Conservation (phyloP, 768 basidiomycete species). For the Collybia mongolica region DNA sequence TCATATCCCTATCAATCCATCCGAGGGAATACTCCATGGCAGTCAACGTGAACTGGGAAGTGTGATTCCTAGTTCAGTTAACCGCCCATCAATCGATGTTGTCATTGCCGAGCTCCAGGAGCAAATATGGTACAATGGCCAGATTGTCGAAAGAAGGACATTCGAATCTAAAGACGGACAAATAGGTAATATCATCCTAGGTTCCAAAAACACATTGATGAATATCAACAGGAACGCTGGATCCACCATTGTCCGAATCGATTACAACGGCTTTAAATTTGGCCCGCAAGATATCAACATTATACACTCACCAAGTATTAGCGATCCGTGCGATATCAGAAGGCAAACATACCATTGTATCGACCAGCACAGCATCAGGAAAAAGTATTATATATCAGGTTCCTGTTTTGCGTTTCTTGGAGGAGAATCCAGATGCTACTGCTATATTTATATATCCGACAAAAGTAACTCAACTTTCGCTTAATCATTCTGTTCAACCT, state of each 20-base stretch:
- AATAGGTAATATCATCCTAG: constrained; percentile 32
- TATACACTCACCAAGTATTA: constrained; percentile 72
- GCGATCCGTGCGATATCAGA: constrained; percentile 64
- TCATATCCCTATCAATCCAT: constrained; percentile 70
- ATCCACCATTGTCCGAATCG: constrained; percentile 55
- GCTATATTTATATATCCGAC: constrained; percentile 90
- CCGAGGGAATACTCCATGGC: constrained; percentile 6
- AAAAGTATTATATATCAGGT: constrained; percentile 80
- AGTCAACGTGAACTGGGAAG: constrained; percentile 7
- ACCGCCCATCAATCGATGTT: constrained; percentile 55
- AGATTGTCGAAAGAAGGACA: constrained; percentile 60
- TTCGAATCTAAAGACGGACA: constrained; percentile 51
- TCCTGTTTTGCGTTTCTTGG: constrained; percentile 65
- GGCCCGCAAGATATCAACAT: constrained; percentile 56
- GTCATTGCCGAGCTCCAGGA: constrained; percentile 58
- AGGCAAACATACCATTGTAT: constrained; percentile 77
- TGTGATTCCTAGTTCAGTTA: constrained; percentile 32
- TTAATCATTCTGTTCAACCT: background rate
- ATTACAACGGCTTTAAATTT: constrained; percentile 54
- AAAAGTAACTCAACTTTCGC: constrained; percentile 48
- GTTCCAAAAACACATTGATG: background rate
- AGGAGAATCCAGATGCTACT: constrained; percentile 58
- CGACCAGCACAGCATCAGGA: constrained; percentile 87
- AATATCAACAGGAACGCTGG: constrained; percentile 37
- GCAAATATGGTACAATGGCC: constrained; percentile 66